Evolutionary conservation across 306 rosid species (phyloP).

Genomic region (Delonix regia): DNA sequence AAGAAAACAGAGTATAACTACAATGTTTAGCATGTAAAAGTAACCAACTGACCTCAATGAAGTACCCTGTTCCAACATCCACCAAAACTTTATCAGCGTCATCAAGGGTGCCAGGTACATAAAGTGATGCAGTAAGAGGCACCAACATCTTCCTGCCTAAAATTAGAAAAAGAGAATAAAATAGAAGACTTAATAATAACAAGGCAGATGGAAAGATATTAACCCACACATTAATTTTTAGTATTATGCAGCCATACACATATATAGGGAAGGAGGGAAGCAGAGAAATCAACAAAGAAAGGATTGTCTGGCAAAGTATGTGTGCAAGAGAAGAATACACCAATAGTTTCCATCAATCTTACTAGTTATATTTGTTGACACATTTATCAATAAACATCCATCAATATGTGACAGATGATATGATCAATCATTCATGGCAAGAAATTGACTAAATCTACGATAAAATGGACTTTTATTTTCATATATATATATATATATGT

Average conservation of each 20-base stretch:
- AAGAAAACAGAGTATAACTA: not conserved
- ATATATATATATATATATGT: too few relatives aligned
- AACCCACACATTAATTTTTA: not conserved
- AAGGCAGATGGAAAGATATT: not conserved
- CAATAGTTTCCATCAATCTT: not conserved
- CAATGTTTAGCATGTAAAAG: not conserved
- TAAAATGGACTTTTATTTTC: not conserved
- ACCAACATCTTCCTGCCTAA: constrained; percentile 71
- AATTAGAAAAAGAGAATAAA: not conserved
- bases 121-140: constrained; percentile 94
- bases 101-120: constrained; percentile 86
- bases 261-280: not conserved
- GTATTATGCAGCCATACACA: not conserved
- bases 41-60: constrained; percentile 65
- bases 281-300: not conserved
- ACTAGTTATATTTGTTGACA: not conserved
- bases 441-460: not conserved
- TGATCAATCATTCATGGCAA: not conserved
- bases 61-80: constrained; percentile 96
- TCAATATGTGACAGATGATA: not conserved
- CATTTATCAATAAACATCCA: not conserved
- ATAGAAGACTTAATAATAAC: not conserved
- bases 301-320: not conserved
- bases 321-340: not conserved
- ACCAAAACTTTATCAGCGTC: constrained; percentile 68